Evolutionary conservation across 805 yeast species (phyloP).

Genomic region (Candida ascalaphidarum): DNA sequence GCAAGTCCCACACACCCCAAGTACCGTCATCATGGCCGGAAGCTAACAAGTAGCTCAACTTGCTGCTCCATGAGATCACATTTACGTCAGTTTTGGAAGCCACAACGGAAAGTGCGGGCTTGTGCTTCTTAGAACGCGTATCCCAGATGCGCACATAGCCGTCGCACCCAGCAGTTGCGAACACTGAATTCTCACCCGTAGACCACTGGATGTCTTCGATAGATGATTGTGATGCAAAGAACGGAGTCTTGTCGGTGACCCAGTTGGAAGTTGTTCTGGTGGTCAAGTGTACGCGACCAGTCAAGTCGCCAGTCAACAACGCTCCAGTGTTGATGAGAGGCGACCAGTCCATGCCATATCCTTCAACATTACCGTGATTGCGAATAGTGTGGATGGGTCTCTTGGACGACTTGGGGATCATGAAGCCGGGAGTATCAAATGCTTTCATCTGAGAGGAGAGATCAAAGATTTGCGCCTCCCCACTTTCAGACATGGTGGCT

Average conservation of each 20-base stretch:
- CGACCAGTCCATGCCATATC: slow-evolving; percentile 96
- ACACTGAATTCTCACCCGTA: slow-evolving; percentile 82
- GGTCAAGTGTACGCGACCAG: slow-evolving; percentile 77
- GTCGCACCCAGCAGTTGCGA: slow-evolving; percentile 91
- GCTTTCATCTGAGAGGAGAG: slow-evolving; percentile 71
- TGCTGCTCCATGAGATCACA: slow-evolving; percentile 91
- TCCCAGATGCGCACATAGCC: slow-evolving; percentile 95
- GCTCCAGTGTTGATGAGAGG: slow-evolving; percentile 76
- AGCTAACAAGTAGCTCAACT: slow-evolving; percentile 79
- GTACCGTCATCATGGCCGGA: slow-evolving; percentile 96
- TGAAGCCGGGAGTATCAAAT: slow-evolving; percentile 81
- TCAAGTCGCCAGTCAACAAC: slow-evolving; percentile 78
- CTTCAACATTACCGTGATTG: slow-evolving; percentile 91
- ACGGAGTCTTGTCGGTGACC: slow-evolving; percentile 82
- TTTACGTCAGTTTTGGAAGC: slow-evolving; percentile 84
- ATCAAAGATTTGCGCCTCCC: slow-evolving; percentile 84
- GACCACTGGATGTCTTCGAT: slow-evolving; percentile 98
- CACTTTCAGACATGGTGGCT: slow-evolving; percentile 83
- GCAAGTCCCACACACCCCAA: slow-evolving; percentile 98
- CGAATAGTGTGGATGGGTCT: slow-evolving; percentile 77
- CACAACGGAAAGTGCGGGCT: slow-evolving; percentile 76
- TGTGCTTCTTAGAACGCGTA: slow-evolving; percentile 84
- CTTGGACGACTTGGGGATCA: slow-evolving; percentile 67
- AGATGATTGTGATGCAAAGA: slow-evolving; percentile 59
- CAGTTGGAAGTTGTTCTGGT: slow-evolving; percentile 69